Evolutionary conservation across 108 stramenopile species (phyloP).

Genomic region (Cyclotella sp.): DNA sequence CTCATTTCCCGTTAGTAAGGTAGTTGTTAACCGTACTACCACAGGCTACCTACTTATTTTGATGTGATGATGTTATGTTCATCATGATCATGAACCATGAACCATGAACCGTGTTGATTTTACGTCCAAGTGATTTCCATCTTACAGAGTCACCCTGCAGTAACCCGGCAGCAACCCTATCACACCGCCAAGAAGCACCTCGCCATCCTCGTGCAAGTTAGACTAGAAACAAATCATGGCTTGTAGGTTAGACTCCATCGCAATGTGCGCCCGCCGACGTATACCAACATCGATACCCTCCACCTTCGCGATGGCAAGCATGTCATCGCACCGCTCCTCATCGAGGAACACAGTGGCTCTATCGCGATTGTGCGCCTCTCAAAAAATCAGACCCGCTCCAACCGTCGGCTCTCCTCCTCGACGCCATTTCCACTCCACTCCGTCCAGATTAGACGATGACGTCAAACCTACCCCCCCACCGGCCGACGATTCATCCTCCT

Average conservation of each 20-base stretch:
- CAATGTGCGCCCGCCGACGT: slow-evolving; percentile 31
- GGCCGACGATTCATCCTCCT: not conserved
- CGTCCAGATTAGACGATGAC: slow-evolving; percentile 20
- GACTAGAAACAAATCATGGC: slow-evolving; percentile 4
- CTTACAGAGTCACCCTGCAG: not conserved
- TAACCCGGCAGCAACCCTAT: not conserved
- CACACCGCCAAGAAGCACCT: not conserved
- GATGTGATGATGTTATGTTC: too few species aligned
- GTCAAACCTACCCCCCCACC: not conserved
- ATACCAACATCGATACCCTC: slow-evolving; percentile 8
- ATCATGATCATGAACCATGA: too few species aligned
- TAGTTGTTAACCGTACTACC: too few species aligned
- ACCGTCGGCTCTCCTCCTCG: not conserved
- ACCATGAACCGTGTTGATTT: too few species aligned
- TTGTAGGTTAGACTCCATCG: slow-evolving; percentile 34
- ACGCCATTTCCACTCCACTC: slow-evolving; percentile 21
- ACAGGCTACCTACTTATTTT: too few species aligned
- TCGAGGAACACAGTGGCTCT: not conserved
- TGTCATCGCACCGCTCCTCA: not conserved
- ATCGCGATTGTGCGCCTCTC: slow-evolving; percentile 1
- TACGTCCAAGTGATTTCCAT: too few species aligned
- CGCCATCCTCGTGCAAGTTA: not conserved
- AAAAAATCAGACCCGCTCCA: not conserved
- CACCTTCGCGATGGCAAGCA: not conserved
- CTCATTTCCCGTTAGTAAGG: too few species aligned